phyloP scores from a whole-genome alignment of 2,329 filamentous ascomycete genomes.

The Coniochaeta hoffmannii region DNA sequence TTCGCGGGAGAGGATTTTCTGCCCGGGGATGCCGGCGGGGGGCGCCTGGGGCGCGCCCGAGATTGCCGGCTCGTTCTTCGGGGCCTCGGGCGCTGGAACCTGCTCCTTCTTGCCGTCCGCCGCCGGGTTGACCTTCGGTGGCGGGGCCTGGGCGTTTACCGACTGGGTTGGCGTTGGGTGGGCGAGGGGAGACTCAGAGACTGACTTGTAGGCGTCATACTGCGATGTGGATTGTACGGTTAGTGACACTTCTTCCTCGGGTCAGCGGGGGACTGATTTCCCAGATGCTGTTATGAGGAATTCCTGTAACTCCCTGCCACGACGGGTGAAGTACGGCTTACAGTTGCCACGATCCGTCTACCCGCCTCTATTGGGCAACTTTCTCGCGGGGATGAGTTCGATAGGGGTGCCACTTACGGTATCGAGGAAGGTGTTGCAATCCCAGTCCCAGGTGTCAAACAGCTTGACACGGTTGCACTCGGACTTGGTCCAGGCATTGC shows the following conservation, averaged over 20 bases:
- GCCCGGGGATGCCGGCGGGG: slow-evolving; percentile 25
- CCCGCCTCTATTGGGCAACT: slow-evolving; percentile 20
- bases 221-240: slow-evolving; percentile 14
- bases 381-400: slow-evolving; percentile 27
- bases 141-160: slow-evolving; percentile 9
- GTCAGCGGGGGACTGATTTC: no score
- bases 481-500: slow-evolving; percentile 85
- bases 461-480: slow-evolving; percentile 86
- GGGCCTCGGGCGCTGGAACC: slow-evolving; percentile 14
- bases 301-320: no score
- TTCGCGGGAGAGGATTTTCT: slow-evolving; percentile 51
- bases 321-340: neutral
- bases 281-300: no score
- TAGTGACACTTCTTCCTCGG: neutral
- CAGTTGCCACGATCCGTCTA: neutral
- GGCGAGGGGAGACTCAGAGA: slow-evolving; percentile 16
- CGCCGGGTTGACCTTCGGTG: slow-evolving; percentile 3
- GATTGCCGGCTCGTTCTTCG: slow-evolving; percentile 21
- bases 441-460: slow-evolving; percentile 89
- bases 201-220: slow-evolving; percentile 40
- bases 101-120: slow-evolving; percentile 16
- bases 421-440: slow-evolving; percentile 88
- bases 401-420: slow-evolving; percentile 59
- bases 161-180: slow-evolving; percentile 15
- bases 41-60: slow-evolving; percentile 38